Percentiles rank a stretch among this genome's conserved stretches.
Conservation (phyloP, 1,139 yeast genomes). For the Blastobotrys capitulatus region DNA sequence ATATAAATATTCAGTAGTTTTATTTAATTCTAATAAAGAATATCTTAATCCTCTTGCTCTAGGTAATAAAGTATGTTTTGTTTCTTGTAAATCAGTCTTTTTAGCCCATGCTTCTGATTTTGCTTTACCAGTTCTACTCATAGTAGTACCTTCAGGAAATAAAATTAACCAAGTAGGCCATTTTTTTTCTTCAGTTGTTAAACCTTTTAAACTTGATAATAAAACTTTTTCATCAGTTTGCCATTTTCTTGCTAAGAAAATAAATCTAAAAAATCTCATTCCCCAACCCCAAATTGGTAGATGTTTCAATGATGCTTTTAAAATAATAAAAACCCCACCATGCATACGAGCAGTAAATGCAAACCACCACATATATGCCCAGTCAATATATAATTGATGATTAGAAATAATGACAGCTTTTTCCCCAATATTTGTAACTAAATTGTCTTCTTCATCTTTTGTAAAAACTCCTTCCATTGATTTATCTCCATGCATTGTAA, state of each 20-base stretch:
- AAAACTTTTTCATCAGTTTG: constrained; percentile 58
- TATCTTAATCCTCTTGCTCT: constrained; percentile 73
- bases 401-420: constrained; percentile 67
- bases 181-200: constrained; percentile 37
- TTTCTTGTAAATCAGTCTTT: constrained; percentile 39
- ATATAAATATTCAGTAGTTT: constrained; percentile 63
- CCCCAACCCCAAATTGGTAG: constrained; percentile 85
- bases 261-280: constrained; percentile 72
- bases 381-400: constrained; percentile 92
- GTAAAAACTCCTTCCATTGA: constrained; percentile 27
- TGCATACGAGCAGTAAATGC: constrained; percentile 61
- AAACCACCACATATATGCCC: constrained; percentile 91
- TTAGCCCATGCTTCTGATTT: constrained; percentile 55
- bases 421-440: constrained; percentile 30
- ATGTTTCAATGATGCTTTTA: constrained; percentile 69
- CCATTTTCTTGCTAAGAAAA: constrained; percentile 86
- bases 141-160: constrained; percentile 94
- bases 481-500: constrained; percentile 32
- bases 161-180: constrained; percentile 51
- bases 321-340: constrained; percentile 62
- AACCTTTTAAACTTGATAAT: constrained; percentile 48
- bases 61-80: constrained; percentile 70
- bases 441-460: constrained; percentile 21
- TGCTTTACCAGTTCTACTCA: constrained; percentile 57
- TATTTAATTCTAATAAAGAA: constrained; percentile 52